phyloP scores from a whole-genome alignment of 805 yeast genomes.

The Wickerhamiella domercqiae region DNA sequence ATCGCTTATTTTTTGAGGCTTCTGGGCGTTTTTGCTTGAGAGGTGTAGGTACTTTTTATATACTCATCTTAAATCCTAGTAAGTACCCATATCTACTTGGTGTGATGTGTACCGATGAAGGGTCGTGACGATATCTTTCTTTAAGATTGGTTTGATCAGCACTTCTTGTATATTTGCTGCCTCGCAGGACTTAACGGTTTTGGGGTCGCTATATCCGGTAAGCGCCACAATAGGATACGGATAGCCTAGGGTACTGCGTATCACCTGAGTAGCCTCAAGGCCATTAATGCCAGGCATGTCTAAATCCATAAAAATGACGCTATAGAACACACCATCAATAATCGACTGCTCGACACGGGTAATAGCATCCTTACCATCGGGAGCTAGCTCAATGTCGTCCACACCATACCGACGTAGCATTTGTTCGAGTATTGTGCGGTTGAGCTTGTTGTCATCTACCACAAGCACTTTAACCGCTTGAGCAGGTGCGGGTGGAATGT shows the following conservation, averaged over 20 bases:
- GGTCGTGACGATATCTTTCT: conserved; percentile 1
- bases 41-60: background rate
- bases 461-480: conserved; percentile 39
- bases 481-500: background rate
- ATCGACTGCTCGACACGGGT: conserved; percentile 42
- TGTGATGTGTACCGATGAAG: conserved; percentile 1
- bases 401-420: conserved; percentile 75
- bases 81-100: background rate
- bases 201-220: conserved; percentile 84
- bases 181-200: conserved; percentile 62
- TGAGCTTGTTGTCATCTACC: conserved; percentile 83
- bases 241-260: conserved; percentile 47
- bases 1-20: conserved; percentile 21
- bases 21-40: background rate
- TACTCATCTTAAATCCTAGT: too few relatives aligned
- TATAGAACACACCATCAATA: conserved; percentile 23
- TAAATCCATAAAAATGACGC: conserved; percentile 21
- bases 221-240: conserved; percentile 75
- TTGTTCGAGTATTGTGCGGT: conserved; percentile 75
- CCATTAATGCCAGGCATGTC: conserved; percentile 21
- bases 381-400: conserved; percentile 52
- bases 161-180: conserved; percentile 81
- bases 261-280: conserved; percentile 26
- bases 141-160: conserved; percentile 71
- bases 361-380: conserved; percentile 80